Percentiles rank a stretch among this genome's conserved stretches.
Evolutionary conservation across 1,284 basidiomycete genomes (phyloP).

Genomic region (Kwoniella shivajii): DNA sequence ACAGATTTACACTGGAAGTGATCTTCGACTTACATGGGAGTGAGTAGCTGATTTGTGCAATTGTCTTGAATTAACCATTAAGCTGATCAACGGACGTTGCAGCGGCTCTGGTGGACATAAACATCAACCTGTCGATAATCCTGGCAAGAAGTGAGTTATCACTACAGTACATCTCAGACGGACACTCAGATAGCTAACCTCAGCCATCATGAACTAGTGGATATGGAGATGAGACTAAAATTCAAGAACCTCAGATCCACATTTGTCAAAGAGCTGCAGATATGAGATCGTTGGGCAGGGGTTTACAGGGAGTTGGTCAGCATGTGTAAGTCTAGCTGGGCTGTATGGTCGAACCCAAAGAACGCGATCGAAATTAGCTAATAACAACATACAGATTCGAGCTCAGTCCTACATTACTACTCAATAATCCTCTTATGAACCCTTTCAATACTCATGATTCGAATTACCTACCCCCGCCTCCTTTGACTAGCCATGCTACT

Average conservation of each 20-base stretch:
- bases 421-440: slow-evolving; percentile 52
- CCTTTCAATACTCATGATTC: slow-evolving; percentile 48
- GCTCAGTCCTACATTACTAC: slow-evolving; percentile 50
- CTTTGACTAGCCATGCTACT: slow-evolving; percentile 31
- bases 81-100: not conserved
- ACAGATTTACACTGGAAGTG: slow-evolving; percentile 81
- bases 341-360: too few relatives aligned
- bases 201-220: slow-evolving; percentile 24
- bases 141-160: slow-evolving; percentile 37
- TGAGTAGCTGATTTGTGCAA: slow-evolving; percentile 20
- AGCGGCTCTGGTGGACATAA: slow-evolving; percentile 49
- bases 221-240: slow-evolving; percentile 50
- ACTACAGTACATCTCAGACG: not conserved
- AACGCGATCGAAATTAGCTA: not conserved
- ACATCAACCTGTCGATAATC: slow-evolving; percentile 32
- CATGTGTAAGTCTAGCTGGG: slow-evolving; percentile 41
- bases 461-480: slow-evolving; percentile 54
- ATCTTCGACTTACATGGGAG: slow-evolving; percentile 86
- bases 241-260: slow-evolving; percentile 52
- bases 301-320: slow-evolving; percentile 46
- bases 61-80: not conserved
- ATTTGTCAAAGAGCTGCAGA: slow-evolving; percentile 49
- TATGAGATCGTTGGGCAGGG: slow-evolving; percentile 24
- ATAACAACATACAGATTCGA: slow-evolving; percentile 41
- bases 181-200: not conserved